phyloP scores from a whole-genome alignment of 345 rosid species.

The Arabis hirsuta region DNA sequence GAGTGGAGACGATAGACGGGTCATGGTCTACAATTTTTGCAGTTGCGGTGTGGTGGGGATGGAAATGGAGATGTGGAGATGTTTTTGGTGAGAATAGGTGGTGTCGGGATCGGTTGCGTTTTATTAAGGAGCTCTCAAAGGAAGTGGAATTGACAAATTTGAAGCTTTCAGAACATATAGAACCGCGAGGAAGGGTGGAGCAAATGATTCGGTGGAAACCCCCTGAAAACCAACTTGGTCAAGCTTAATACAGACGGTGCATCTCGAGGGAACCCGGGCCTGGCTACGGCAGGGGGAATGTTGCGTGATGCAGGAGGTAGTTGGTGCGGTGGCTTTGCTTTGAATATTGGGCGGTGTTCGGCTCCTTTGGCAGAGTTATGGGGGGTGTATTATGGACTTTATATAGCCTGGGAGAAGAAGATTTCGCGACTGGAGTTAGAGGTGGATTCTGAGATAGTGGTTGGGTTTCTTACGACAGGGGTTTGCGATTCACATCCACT shows the following conservation, averaged over 20 bases:
- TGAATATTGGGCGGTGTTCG: not conserved
- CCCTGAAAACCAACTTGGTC: no score
- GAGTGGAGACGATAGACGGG: no score
- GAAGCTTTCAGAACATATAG: no score
- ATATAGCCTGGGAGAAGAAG: not conserved
- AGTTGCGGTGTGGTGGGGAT: not conserved
- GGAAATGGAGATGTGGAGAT: not conserved
- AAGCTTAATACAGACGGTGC: no score
- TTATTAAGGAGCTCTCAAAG: not conserved
- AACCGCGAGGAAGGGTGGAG: no score
- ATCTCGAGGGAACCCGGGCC: not conserved
- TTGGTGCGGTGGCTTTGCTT: not conserved
- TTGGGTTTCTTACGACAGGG: no score
- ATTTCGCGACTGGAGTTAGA: no score
- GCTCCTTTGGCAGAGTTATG: not conserved
- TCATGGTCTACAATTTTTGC: no score
- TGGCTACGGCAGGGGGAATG: not conserved
- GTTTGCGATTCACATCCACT: no score
- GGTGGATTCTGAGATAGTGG: no score
- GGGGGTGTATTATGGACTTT: not conserved
- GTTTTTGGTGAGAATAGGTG: not conserved
- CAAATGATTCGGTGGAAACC: no score
- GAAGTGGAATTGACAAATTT: not conserved
- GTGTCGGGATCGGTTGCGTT: not conserved
- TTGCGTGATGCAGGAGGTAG: rapidly evolving